These are phyloP conservation scores for Hymenochaete sp. DNA, from an alignment of 1,284 basidiomycete species.

Conservation along the genomic window DNA sequence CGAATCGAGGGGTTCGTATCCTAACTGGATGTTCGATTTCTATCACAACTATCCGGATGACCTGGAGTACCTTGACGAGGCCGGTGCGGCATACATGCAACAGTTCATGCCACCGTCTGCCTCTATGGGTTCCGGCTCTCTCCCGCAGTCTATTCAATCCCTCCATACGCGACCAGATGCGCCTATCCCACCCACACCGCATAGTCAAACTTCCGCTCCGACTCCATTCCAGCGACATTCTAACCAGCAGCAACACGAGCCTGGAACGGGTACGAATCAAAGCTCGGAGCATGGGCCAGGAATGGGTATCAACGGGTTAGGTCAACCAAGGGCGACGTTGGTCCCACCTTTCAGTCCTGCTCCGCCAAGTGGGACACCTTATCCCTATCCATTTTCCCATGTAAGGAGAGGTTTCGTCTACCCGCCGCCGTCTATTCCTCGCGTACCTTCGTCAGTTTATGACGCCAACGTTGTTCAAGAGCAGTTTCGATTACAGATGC, in stretches of 20 bases:
- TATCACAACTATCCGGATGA: slow-evolving; percentile 17
- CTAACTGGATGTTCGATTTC: slow-evolving; percentile 17
- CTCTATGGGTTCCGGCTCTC: too few relatives aligned
- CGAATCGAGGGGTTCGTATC: slow-evolving; percentile 16
- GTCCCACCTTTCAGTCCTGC: slow-evolving; percentile 50
- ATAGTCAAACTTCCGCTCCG: slow-evolving; percentile 61
- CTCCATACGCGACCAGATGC: slow-evolving; percentile 46
- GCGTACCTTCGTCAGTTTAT: slow-evolving; percentile 37
- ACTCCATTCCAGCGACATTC: slow-evolving; percentile 48
- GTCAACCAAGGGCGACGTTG: slow-evolving; percentile 42
- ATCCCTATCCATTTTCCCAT: slow-evolving; percentile 66
- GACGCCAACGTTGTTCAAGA: slow-evolving; percentile 55
- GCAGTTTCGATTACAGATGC: slow-evolving; percentile 62
- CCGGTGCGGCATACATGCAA: slow-evolving; percentile 14
- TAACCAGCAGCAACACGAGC: slow-evolving; percentile 31
- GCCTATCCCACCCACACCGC: slow-evolving; percentile 67
- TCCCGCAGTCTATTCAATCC: slow-evolving; percentile 4
- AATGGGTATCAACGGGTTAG: background rate
- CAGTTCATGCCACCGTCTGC: slow-evolving; percentile 14
- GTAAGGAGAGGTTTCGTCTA: slow-evolving; percentile 46
- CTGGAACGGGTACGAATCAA: background rate
- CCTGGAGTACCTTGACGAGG: slow-evolving; percentile 12
- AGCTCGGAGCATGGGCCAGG: background rate
- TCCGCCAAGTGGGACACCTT: slow-evolving; percentile 56
- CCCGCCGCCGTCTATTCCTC: slow-evolving; percentile 21